Conservation (phyloP, 2,329 filamentous ascomycete species). For the Aspergillus intermedius region DNA sequence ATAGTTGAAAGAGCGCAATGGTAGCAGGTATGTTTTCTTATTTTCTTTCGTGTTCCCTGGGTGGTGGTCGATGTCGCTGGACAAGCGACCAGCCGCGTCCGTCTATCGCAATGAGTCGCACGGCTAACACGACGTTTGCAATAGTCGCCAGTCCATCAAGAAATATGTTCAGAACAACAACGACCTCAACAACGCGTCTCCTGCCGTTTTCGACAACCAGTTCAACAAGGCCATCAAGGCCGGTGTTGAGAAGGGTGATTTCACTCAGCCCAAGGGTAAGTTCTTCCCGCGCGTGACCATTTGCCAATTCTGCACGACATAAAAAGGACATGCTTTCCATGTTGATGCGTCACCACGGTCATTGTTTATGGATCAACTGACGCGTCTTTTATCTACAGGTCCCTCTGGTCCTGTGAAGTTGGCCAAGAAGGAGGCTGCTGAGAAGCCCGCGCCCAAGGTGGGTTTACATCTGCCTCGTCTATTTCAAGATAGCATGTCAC, state of each 20-base stretch:
- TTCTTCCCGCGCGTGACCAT: conserved; percentile 10
- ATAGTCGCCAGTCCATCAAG: conserved; percentile 65
- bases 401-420: conserved; percentile 89
- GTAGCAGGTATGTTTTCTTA: conserved; percentile 55
- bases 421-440: conserved; percentile 62
- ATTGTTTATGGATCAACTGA: conserved; percentile 16
- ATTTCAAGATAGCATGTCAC: background rate
- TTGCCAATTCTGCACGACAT: background rate
- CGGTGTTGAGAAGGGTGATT: conserved; percentile 80
- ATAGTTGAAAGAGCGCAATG: conserved; percentile 64
- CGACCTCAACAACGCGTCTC: conserved; percentile 51
- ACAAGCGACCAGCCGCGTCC: background rate
- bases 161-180: conserved; percentile 70
- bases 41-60: conserved; percentile 14
- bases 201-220: conserved; percentile 60
- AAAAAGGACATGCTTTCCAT: background rate
- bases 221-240: conserved; percentile 80
- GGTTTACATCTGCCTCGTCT: background rate
- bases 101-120: conserved; percentile 13
- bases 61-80: background rate
- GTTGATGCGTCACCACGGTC: background rate
- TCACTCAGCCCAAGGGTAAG: conserved; percentile 85
- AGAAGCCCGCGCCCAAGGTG: conserved; percentile 39
- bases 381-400: conserved; percentile 44
- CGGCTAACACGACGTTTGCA: conserved; percentile 24